phyloP scores from a whole-genome alignment of 768 basidiomycete species.

The Leucocoprinus leucothites region DNA sequence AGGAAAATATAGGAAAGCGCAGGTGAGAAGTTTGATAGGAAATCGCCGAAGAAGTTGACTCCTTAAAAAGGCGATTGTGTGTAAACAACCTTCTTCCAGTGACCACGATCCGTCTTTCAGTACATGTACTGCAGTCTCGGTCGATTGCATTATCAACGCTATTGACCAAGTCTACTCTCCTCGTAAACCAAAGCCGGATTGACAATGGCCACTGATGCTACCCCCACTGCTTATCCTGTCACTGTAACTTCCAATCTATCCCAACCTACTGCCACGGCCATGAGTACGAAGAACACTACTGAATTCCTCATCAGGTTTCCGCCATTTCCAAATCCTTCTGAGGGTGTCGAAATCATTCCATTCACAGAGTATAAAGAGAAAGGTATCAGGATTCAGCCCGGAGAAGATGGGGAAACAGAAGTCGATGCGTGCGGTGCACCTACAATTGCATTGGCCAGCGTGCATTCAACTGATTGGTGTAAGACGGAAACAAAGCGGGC shows the following conservation, averaged over 20 bases:
- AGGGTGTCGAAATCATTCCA: slow-evolving; percentile 37
- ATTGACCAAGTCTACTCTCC: background rate
- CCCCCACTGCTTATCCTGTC: background rate
- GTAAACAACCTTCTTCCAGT: background rate
- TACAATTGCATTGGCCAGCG: slow-evolving; percentile 51
- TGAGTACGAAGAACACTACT: background rate
- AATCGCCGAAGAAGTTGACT: background rate
- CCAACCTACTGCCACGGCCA: background rate
- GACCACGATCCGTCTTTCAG: slow-evolving; percentile 6
- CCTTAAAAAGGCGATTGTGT: background rate
- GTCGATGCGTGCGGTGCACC: slow-evolving; percentile 66
- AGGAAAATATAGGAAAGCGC: background rate
- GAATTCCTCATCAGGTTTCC: slow-evolving; percentile 35
- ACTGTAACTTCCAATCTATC: slow-evolving; percentile 1
- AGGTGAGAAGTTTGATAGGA: background rate
- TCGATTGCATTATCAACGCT: background rate
- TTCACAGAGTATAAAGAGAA: slow-evolving; percentile 42
- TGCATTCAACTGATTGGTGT: slow-evolving; percentile 52
- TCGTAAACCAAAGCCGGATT: background rate
- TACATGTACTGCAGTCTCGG: background rate
- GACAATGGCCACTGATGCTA: background rate
- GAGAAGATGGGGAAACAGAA: slow-evolving; percentile 51
- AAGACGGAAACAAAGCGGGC: slow-evolving; percentile 55
- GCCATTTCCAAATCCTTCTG: slow-evolving; percentile 42
- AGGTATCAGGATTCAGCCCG: slow-evolving; percentile 28